Evolutionary conservation across 2,329 filamentous ascomycete genomes (phyloP).

Genomic region (Aspergillus neoniger): DNA sequence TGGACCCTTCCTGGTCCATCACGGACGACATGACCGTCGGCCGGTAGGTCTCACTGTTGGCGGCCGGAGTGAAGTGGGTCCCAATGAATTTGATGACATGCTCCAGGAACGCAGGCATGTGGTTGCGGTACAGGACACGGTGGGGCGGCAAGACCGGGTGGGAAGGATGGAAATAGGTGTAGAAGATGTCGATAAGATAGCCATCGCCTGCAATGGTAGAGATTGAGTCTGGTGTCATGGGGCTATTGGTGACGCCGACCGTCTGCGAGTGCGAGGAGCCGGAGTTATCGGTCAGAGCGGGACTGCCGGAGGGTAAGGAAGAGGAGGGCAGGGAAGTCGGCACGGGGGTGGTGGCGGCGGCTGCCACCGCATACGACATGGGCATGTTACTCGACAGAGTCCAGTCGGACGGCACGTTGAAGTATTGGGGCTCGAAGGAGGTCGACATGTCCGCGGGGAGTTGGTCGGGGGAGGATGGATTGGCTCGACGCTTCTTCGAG

Average conservation of each 20-base stretch:
- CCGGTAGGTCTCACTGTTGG: constrained; percentile 49
- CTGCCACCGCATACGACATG: constrained; percentile 22
- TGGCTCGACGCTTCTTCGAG: constrained; percentile 50
- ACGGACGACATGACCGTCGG: constrained; percentile 35
- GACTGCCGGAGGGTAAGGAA: constrained; percentile 24
- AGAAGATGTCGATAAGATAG: constrained; percentile 56
- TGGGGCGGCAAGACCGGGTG: constrained; percentile 60
- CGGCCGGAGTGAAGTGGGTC: constrained; percentile 53
- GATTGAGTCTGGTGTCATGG: constrained; percentile 41
- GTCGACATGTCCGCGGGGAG: constrained; percentile 52
- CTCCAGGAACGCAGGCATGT: constrained; percentile 49
- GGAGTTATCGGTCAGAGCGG: constrained; percentile 25
- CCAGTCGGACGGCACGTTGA: constrained; percentile 46
- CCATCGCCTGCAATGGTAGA: constrained; percentile 36
- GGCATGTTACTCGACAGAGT: constrained; percentile 36
- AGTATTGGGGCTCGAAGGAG: constrained; percentile 22
- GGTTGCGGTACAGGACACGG: constrained; percentile 39
- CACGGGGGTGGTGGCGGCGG: constrained; percentile 21
- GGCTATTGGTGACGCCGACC: constrained; percentile 24
- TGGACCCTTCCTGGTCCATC: constrained; percentile 46
- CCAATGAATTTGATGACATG: constrained; percentile 60
- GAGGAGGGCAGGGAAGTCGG: constrained; percentile 23
- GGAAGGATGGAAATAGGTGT: constrained; percentile 56
- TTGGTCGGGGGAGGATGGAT: constrained; percentile 42
- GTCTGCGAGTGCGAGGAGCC: constrained; percentile 21